Percentiles rank a stretch among this genome's conserved stretches.
phyloP scores from a whole-genome alignment of 2,329 filamentous ascomycete species.

The Fusarium mexicanum region DNA sequence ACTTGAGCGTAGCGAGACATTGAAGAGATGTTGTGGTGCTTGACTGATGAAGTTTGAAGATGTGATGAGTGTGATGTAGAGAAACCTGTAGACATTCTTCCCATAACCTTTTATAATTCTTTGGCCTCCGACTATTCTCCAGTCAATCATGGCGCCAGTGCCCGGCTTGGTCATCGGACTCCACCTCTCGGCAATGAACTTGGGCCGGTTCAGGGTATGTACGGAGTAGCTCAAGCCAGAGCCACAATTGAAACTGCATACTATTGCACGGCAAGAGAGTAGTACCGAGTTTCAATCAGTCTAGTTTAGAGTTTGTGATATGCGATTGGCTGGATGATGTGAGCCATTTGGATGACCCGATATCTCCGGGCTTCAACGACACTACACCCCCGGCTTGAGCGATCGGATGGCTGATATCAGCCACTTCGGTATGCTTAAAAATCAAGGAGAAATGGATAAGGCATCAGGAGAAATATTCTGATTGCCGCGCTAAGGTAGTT shows the following conservation, averaged over 20 bases:
- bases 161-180: neutral
- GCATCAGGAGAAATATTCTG: accelerated
- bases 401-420: neutral
- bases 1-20: slow-evolving; percentile 12
- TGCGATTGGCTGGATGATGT: neutral
- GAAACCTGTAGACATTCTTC: accelerated
- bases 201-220: neutral
- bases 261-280: accelerated
- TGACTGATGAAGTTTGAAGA: too few species aligned
- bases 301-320: accelerated
- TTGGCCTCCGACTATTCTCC: neutral
- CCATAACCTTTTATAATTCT: neutral
- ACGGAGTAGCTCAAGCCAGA: neutral
- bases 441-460: accelerated
- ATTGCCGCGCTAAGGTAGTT: accelerated
- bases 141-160: neutral
- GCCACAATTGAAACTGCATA: accelerated
- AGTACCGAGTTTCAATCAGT: accelerated
- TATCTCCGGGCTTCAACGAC: accelerated
- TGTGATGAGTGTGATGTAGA: accelerated
- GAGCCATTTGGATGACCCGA: neutral
- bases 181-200: neutral
- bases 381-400: accelerated
- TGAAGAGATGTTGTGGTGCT: accelerated
- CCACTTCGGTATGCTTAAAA: accelerated